Conservation (phyloP, 208 protist genomes). For the Wallacemonas rigidus region DNA sequence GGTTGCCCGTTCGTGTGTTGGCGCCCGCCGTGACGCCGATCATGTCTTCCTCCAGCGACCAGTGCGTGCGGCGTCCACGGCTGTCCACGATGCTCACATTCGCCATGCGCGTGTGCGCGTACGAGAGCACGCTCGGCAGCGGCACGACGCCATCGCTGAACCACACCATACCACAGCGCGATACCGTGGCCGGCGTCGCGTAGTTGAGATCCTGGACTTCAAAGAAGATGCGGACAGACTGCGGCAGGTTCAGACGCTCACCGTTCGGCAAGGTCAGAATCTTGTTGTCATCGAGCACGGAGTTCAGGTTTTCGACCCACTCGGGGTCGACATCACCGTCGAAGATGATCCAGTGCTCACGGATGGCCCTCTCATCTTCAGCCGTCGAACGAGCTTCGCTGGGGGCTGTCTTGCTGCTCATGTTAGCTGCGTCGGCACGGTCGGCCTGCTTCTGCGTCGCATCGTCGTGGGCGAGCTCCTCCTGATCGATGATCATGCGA, state of each 20-base stretch:
- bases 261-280: constrained; percentile 99
- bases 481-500: constrained; percentile 96
- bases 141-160: constrained; percentile 96
- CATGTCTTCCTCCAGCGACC: constrained; percentile 46
- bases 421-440: constrained; percentile 35
- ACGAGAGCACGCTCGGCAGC: constrained; percentile 71
- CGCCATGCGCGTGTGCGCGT: constrained; percentile 47
- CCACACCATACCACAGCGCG: constrained; percentile 99
- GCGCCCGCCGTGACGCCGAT: constrained; percentile 30
- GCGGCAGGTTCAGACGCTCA: constrained; percentile 97
- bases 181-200: constrained; percentile 98
- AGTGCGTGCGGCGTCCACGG: constrained; percentile 53
- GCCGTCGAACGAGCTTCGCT: constrained; percentile 16
- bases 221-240: constrained; percentile 98
- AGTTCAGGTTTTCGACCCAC: constrained; percentile 99
- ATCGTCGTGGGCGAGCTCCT: constrained; percentile 43
- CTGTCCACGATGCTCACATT: constrained; percentile 50
- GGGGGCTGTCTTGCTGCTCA: constrained; percentile 7
- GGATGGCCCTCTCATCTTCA: constrained; percentile 26
- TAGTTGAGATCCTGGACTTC: constrained; percentile 97
- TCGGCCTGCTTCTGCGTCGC: constrained; percentile 30
- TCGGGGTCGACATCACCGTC: constrained; percentile 99
- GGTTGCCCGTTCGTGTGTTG: constrained; percentile 4
- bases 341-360: constrained; percentile 98
- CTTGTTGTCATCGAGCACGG: constrained; percentile 99